Evolutionary conservation across 192 early-diverging fungal species (phyloP).

Genomic region (Pecoramyces ruminantium): DNA sequence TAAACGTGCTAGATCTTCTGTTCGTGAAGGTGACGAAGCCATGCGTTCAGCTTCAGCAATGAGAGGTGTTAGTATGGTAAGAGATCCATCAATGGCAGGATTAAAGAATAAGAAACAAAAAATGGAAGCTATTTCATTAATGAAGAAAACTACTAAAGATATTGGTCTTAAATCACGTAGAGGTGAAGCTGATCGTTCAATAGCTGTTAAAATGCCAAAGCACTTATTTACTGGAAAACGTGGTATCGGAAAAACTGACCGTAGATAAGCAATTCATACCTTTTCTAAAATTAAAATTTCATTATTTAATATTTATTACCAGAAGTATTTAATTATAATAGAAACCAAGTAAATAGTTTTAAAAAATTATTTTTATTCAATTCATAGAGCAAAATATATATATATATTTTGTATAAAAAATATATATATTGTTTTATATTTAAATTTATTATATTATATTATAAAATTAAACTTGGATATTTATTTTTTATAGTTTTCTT

Average conservation of each 20-base stretch:
- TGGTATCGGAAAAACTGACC: constrained; percentile 58
- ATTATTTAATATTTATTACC: no score
- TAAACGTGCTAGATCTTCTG: constrained; percentile 51
- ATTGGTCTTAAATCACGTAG: constrained; percentile 49
- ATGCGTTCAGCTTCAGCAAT: neutral
- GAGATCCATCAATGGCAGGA: constrained; percentile 1
- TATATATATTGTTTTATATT: no score
- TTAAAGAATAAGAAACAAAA: constrained; percentile 17
- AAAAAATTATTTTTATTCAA: no score
- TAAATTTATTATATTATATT: no score
- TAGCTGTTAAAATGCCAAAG: constrained; percentile 86
- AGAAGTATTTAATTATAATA: no score
- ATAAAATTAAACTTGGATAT: no score
- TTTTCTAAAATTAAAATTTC: neutral
- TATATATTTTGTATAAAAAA: no score
- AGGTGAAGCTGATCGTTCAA: constrained; percentile 90
- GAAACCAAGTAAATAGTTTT: no score
- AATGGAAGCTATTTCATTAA: constrained; percentile 56
- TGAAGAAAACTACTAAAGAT: constrained; percentile 48
- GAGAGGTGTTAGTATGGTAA: neutral
- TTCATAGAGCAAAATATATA: no score
- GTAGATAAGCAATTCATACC: constrained; percentile 29
- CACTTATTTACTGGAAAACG: constrained; percentile 93
- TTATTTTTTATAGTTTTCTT: no score
- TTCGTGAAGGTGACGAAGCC: neutral